Percentiles rank a stretch among this genome's conserved stretches.
These are phyloP conservation scores for Xylaria sp. DNA, from an alignment of 495 filamentous ascomycete genomes.

Conservation along the genomic window DNA sequence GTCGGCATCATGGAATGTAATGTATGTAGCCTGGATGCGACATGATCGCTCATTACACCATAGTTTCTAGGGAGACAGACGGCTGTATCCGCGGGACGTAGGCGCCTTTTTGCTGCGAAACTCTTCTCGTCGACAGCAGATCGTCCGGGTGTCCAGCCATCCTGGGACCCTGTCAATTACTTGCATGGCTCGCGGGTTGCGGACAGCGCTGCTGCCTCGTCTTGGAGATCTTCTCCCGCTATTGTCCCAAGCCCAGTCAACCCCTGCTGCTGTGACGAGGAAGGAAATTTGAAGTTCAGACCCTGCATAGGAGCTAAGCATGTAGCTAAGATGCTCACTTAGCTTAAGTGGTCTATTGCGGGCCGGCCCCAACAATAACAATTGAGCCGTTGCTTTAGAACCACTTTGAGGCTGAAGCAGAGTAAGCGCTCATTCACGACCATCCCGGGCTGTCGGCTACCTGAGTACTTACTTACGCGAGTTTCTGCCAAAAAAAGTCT, in stretches of 20 bases:
- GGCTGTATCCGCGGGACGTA: too few species aligned
- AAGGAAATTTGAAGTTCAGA: background rate
- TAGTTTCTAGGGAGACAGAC: background rate
- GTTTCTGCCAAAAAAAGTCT: too few species aligned
- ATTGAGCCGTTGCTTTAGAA: too few species aligned
- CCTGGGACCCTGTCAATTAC: background rate
- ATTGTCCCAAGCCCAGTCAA: background rate
- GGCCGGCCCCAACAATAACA: background rate
- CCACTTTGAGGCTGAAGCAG: constrained; percentile 6
- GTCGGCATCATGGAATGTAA: background rate
- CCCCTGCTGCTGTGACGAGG: background rate
- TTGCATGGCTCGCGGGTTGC: background rate
- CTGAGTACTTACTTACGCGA: too few species aligned
- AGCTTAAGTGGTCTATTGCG: background rate
- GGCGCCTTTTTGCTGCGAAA: background rate
- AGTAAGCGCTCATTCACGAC: background rate
- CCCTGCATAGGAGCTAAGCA: too few species aligned
- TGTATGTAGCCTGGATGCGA: background rate
- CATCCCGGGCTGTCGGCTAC: background rate
- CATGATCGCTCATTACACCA: background rate
- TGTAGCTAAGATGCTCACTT: too few species aligned
- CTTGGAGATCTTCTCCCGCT: background rate
- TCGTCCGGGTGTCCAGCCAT: too few species aligned
- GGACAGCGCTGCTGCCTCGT: background rate
- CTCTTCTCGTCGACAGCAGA: too few species aligned